Conservation (phyloP, 495 filamentous ascomycete species). For the Bathelium albidoporum region DNA sequence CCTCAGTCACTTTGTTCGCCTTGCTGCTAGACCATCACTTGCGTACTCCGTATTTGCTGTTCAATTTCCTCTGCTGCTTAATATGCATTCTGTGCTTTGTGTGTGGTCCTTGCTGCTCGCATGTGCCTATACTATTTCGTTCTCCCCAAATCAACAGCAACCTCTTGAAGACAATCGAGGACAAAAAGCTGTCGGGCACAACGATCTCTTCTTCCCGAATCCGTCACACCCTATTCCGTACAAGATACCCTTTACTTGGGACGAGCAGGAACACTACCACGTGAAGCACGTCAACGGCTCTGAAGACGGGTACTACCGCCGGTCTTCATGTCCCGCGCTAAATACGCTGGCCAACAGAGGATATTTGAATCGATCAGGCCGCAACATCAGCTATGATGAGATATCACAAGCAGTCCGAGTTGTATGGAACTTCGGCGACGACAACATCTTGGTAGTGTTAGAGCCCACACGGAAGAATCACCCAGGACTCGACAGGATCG, state of each 20-base stretch:
- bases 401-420: constrained; percentile 1
- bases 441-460: background rate
- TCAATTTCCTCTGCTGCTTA: background rate
- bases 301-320: constrained; percentile 5
- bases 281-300: constrained; percentile 2
- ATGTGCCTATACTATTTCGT: background rate
- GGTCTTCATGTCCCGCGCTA: constrained; percentile 9
- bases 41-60: background rate
- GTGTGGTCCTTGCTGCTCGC: background rate
- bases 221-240: constrained; percentile 2
- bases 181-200: background rate
- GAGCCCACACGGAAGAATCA: background rate
- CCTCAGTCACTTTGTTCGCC: background rate
- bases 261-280: background rate
- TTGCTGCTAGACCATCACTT: background rate
- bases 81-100: background rate
- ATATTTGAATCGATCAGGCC: constrained; percentile 3
- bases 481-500: constrained; percentile 1
- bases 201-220: constrained; percentile 1
- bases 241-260: constrained; percentile 1
- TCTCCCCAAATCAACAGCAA: constrained; percentile 1
- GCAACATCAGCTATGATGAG: constrained; percentile 9
- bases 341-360: constrained; percentile 10
- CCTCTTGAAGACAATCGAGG: background rate
- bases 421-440: background rate